These are phyloP conservation scores for Solanum bulbocastanum DNA, from an alignment of 257 asterid species.

Conservation along the genomic window DNA sequence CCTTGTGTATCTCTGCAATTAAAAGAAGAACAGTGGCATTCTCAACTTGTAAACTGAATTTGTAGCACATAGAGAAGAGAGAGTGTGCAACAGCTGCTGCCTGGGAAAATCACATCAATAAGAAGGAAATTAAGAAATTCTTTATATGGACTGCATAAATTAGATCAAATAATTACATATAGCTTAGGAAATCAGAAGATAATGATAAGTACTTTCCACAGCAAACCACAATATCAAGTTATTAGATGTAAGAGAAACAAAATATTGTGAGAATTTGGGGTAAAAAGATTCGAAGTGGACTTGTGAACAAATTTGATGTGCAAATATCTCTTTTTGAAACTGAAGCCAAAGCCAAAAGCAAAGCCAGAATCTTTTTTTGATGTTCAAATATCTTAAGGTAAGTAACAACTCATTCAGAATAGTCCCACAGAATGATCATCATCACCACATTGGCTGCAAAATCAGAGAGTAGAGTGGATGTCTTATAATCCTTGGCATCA, in stretches of 20 bases:
- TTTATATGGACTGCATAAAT: neutral
- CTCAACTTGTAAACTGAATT: constrained; percentile 78
- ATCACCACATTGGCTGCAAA: neutral
- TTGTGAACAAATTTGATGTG: neutral
- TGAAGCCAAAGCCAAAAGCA: neutral
- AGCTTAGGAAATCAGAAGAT: neutral
- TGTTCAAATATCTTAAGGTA: neutral
- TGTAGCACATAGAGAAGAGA: constrained; percentile 71
- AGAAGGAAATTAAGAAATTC: constrained; percentile 5
- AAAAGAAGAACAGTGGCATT: constrained; percentile 85
- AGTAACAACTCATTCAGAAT: neutral
- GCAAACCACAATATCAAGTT: neutral
- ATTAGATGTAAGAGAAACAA: neutral
- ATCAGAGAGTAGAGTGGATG: neutral
- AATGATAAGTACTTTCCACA: neutral
- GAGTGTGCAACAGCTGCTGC: constrained; percentile 83
- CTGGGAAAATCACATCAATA: constrained; percentile 38
- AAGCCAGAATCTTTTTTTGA: neutral
- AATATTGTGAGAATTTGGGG: neutral
- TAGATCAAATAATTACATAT: neutral
- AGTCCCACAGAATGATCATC: neutral
- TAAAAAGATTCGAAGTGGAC: neutral
- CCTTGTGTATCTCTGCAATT: constrained; percentile 99
- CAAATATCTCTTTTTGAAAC: neutral
- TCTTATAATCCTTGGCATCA: neutral